These are phyloP conservation scores for Pueraria montana DNA, from an alignment of 306 rosid genomes.

Conservation along the genomic window DNA sequence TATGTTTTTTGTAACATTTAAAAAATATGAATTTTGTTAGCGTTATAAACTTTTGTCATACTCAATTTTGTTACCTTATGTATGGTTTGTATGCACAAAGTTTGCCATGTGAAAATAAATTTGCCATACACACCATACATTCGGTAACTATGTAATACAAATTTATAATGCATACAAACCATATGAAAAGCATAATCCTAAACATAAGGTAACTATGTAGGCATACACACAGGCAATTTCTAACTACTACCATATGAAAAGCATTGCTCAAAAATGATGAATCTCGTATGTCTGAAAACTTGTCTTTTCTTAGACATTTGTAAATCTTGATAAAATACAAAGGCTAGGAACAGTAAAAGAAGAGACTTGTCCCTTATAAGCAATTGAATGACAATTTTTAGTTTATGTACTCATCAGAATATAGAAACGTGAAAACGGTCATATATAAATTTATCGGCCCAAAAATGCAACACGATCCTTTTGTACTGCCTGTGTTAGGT, in stretches of 20 bases:
- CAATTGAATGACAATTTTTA: neutral
- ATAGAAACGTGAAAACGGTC: neutral
- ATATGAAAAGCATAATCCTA: too few relatives aligned
- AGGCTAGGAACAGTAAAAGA: slow-evolving; percentile 12
- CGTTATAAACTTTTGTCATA: too few relatives aligned
- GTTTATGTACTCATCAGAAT: slow-evolving; percentile 27
- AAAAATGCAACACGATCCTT: slow-evolving; percentile 88
- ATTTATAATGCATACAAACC: too few relatives aligned
- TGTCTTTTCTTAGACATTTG: neutral
- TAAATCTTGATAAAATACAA: slow-evolving; percentile 3
- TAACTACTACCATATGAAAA: neutral
- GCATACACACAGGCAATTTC: slow-evolving; percentile 1
- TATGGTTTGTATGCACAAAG: too few relatives aligned
- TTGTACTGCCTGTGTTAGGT: slow-evolving; percentile 77
- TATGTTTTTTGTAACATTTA: too few relatives aligned
- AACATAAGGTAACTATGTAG: too few relatives aligned
- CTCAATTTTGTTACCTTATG: too few relatives aligned
- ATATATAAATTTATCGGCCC: slow-evolving; percentile 61
- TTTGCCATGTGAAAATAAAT: too few relatives aligned
- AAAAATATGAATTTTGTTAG: too few relatives aligned
- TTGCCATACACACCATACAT: too few relatives aligned
- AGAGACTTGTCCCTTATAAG: slow-evolving; percentile 10
- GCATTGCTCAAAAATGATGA: neutral
- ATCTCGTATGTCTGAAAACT: neutral
- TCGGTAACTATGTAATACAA: too few relatives aligned